Base-by-base conservation (phyloP, 2,329 filamentous ascomycete genomes). In the Setomelanomma holmii region DNA sequence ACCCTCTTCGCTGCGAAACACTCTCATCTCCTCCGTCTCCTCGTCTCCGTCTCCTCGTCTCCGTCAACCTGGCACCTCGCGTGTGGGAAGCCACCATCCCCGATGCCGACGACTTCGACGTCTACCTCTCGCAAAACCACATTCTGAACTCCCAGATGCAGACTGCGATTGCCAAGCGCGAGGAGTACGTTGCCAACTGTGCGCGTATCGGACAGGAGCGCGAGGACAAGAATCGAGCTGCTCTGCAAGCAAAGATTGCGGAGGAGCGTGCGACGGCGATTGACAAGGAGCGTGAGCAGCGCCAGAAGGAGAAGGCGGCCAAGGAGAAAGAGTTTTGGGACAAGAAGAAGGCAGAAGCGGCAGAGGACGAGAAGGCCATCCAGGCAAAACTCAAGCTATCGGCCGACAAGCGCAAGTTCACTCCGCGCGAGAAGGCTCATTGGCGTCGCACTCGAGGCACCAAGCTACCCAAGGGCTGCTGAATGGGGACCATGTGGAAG, bases 351-450 rank as follows among this genome's bases (percentile, higher is more conserved):
- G 17, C 8, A 2, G 35, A 47, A 36, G 36, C 6, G 4, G 35
- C 35, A 2, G 16, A 27, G 4, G 44, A 47, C 22, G 17, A 40
- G 17, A 27, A 47, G 24, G 20, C 22, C 5, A 33, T 47, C 7
- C n/a, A 33, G 35, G 22, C 38, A 23, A 47, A 47, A 14, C 4
- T 47, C 3, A 40, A 11, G 16, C 36, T 40, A 7, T 17, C 35
- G 0, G 44, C 12, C 5, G 12, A 30, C 14, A 14, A 47, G 6
- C 44, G 44, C 44, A 47, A 40, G 44, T 47, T 47, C 36, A 47
- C 35, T 20, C 3, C 23, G 11, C 35, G 44, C 6, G 44, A 47
- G 16, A n/a, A 22, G 12, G 16, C 21, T 5, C 36, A 47, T 30
- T 47, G 24, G n/a, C 35, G 35, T 12, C 10, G 19, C 3, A 30